Percentiles rank a stretch among this genome's conserved stretches.
Conservation (phyloP, 2,329 filamentous ascomycete genomes). For the Aspergillus tubingensis region DNA sequence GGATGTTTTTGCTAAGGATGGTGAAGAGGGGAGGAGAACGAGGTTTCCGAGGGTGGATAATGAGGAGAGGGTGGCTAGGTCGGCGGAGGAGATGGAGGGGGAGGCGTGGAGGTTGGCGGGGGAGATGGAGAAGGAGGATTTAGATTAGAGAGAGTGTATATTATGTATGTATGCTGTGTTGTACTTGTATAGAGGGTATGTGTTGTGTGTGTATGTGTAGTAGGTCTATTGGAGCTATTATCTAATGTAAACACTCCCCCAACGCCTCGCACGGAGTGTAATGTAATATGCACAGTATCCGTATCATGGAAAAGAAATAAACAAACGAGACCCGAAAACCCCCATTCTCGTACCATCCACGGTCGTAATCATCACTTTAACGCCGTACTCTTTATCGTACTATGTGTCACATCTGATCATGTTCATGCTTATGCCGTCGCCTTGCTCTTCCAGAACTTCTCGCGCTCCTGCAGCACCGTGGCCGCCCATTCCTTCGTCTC, state of each 20-base stretch:
- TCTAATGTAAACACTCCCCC: too few relatives aligned
- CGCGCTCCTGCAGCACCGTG: conserved; percentile 74
- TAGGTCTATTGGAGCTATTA: too few relatives aligned
- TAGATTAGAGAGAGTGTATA: background rate
- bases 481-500: conserved; percentile 81
- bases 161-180: background rate
- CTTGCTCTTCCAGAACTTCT: conserved; percentile 66
- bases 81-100: conserved; percentile 38
- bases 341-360: background rate
- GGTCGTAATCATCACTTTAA: conserved; percentile 8
- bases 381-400: conserved; percentile 9
- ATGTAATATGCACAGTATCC: too few relatives aligned
- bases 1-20: conserved; percentile 53
- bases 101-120: conserved; percentile 47
- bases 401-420: background rate
- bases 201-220: background rate
- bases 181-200: background rate
- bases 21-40: conserved; percentile 39
- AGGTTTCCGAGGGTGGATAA: conserved; percentile 75
- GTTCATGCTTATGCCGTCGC: conserved; percentile 7
- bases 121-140: conserved; percentile 35
- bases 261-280: too few relatives aligned
- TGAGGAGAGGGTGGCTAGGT: conserved; percentile 61
- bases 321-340: conserved; percentile 1
- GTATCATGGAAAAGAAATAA: background rate